Base-by-base conservation (phyloP, 257 asterid genomes). In the Nicotiana undulata region DNA sequence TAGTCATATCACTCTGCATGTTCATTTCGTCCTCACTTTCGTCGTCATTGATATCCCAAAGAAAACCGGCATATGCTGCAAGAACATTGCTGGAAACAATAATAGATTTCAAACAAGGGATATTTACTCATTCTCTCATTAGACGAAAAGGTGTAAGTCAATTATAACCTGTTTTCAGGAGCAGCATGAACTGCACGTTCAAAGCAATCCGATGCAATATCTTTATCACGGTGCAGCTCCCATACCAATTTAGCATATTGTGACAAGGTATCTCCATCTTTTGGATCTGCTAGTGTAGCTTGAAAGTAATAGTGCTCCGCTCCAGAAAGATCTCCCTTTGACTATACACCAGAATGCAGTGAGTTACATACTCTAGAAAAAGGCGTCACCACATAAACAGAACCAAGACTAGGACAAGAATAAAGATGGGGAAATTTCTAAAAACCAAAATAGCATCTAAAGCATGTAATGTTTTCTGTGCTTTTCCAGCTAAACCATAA, bases 41-140 rank as follows among this genome's bases (percentile, higher is more conserved):
- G 0, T 58, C 75, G 5, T 85, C 95, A 76, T 86, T 97, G n/a
- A 87, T 80, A 29, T 89, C 90, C 99, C 98, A 95, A 58, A 95
- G 89, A 80, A 92, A 93, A 82, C 89, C 87, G 51, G 98, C 95
- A 81, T 89, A 89, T 77, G 96, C 96, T 53, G 94, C 97, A 76
- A 87, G 96, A 83, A 93, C 89, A 85, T 92, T 63, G 83, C 99
- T 95, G 91, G 65, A 83, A 85, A 83, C 64, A 72, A 15, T 22
- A 72, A 72, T 46, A 72, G 78, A 46, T 72, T 24, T 46, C 78
- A 72, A 32, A 56, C 61, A 56, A 18, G 24, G 26, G 61, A 0
- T 68, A 68, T 26, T 22, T 3, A 49, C 22, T 44, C 77, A 3
- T 22, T 72, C 59, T 44, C 77, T 72, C 78, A 72, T 46, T 72